phyloP scores from a whole-genome alignment of 2,329 filamentous ascomycete genomes.

The Rachicladosporium sp. region DNA sequence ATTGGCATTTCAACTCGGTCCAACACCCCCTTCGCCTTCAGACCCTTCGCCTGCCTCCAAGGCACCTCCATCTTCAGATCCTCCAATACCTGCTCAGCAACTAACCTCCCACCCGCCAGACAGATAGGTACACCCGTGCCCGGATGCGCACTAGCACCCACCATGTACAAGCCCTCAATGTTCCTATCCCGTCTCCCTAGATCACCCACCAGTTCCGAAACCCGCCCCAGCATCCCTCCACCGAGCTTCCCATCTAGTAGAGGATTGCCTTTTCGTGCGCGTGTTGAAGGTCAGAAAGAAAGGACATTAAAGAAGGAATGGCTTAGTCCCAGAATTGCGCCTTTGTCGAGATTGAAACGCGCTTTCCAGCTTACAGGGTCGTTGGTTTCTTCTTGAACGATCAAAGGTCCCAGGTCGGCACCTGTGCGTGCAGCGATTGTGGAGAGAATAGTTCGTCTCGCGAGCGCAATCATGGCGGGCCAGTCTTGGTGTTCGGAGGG shows the following conservation, averaged over 20 bases:
- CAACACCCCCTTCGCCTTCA: constrained; percentile 12
- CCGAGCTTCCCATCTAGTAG: constrained; percentile 25
- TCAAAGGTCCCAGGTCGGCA: constrained; percentile 36
- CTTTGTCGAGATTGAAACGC: constrained; percentile 62
- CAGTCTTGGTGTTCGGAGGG: constrained; percentile 43
- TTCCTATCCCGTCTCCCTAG: constrained; percentile 16
- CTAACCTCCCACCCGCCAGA: constrained; percentile 55
- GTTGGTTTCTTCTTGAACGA: constrained; percentile 52
- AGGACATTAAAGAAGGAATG: constrained; percentile 65
- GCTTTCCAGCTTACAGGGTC: constrained; percentile 52
- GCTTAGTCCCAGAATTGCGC: constrained; percentile 58
- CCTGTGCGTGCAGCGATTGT: constrained; percentile 51
- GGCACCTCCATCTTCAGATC: constrained; percentile 27
- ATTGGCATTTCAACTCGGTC: constrained; percentile 17
- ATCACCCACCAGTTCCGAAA: constrained; percentile 15
- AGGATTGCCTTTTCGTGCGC: constrained; percentile 35
- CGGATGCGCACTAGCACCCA: constrained; percentile 62
- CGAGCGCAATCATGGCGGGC: constrained; percentile 45
- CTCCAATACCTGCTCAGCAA: constrained; percentile 39
- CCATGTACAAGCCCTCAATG: constrained; percentile 50
- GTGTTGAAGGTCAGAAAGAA: constrained; percentile 51
- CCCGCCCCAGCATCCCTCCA: constrained; percentile 11
- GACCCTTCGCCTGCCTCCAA: no score
- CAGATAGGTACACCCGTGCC: constrained; percentile 65
- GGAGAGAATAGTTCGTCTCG: constrained; percentile 46